Percentiles rank a stretch among this genome's conserved stretches.
These are phyloP conservation scores for Aspergillus kassunensis DNA, from an alignment of 495 filamentous ascomycete species.

Conservation along the genomic window DNA sequence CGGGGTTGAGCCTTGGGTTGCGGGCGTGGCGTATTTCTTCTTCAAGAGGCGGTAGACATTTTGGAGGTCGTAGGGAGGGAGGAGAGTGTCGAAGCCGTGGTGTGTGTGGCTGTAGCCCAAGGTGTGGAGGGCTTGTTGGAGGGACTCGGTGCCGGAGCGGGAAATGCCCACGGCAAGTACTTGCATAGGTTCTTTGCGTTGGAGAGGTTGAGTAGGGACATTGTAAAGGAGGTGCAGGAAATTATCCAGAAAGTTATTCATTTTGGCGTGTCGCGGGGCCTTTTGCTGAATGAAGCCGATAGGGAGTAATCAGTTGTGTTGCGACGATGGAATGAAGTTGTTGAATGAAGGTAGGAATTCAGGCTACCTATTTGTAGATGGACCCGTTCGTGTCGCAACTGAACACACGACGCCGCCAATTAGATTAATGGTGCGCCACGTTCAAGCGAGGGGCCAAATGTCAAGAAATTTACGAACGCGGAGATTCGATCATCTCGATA, in stretches of 20 bases:
- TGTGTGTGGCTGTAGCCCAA: slow-evolving; percentile 22
- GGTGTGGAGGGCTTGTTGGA: slow-evolving; percentile 24
- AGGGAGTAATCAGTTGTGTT: too few relatives aligned
- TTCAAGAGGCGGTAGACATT: slow-evolving; percentile 14
- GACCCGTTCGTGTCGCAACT: too few relatives aligned
- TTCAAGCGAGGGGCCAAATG: too few relatives aligned
- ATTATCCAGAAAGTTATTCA: slow-evolving; percentile 7
- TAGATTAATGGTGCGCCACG: too few relatives aligned
- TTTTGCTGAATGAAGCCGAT: too few relatives aligned
- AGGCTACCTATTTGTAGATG: too few relatives aligned
- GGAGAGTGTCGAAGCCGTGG: slow-evolving; percentile 25
- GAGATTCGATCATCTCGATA: too few relatives aligned
- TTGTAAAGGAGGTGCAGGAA: slow-evolving; percentile 9
- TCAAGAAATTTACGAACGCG: too few relatives aligned
- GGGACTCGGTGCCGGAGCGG: slow-evolving; percentile 27
- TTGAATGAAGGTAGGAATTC: too few relatives aligned
- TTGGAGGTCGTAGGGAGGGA: slow-evolving; percentile 15
- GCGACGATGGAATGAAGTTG: too few relatives aligned
- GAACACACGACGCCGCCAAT: too few relatives aligned
- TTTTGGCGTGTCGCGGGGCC: neutral
- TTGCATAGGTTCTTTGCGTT: slow-evolving; percentile 21
- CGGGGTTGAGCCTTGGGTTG: too few relatives aligned
- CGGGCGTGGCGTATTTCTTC: slow-evolving; percentile 19
- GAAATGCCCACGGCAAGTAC: slow-evolving; percentile 27
- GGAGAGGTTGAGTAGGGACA: slow-evolving; percentile 11